Base-by-base conservation (phyloP, 805 yeast genomes). In the Metschnikowia santaceciliae region DNA sequence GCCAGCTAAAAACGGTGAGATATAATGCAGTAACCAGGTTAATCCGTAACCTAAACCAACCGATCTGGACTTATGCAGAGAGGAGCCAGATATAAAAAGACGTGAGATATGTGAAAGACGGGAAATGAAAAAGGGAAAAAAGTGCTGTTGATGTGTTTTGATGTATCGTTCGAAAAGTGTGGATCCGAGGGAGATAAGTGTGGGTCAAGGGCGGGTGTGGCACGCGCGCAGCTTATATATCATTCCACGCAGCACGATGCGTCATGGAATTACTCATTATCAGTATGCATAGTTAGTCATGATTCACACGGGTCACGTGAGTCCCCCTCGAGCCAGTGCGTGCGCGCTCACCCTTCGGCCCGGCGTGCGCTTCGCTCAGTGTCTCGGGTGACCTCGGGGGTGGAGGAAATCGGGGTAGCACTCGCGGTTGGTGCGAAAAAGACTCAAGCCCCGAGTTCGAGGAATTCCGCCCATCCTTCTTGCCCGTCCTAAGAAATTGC, bases 251-350 rank as follows among this genome's bases (percentile, higher is more conserved):
- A 45, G 42, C 32, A 17, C 10, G 23, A 32, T 45, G 48, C 48
- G 42, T 45, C 48, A 30, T 37, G 15, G 35, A 35, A 45, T 36
- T 45, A 45, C 48, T 45, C 48, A 45, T 36, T 45, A 36, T 37
- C 42, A 45, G 35, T 11, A 43, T 22, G 39, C 39, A 42, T 20
- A 36, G 47, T 44, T 35, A 44, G 41, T 35, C 46, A 43, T 33
- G 38, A 32, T 34, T 43, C 47, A 35, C 23, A 14, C 26, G n/a
- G 6, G 34, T 44, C 47, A 44, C 47, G 47, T 44, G 47, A 13
- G 32, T 8, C 8, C 13, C 26, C 15, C n/a, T 20, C 26, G 41
- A 17, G 41, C 15, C 30, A 8, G 30, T 26, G 13, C 30, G 30
- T 7, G 30, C 30, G 30, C 30, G 30, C 30, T 26, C 30, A 26